Base-by-base conservation (phyloP, 2,329 filamentous ascomycete genomes). In the Cladosporium sp. region DNA sequence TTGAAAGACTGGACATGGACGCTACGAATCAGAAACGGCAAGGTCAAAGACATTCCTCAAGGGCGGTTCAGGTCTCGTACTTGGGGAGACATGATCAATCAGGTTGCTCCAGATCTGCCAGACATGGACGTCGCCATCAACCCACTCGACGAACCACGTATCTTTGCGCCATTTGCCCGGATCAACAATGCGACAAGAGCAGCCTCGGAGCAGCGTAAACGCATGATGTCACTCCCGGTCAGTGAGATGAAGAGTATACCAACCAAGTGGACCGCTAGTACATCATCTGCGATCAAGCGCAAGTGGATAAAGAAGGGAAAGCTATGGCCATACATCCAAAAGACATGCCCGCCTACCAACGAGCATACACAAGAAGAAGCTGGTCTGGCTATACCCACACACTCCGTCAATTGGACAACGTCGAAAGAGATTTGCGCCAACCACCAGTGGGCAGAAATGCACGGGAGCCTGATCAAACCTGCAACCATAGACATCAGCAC, bases 51-150 rank as follows among this genome's bases (percentile, higher is more conserved):
- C 2, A 65, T 76, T 0, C 65, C 65, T 10, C 49, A 66, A 36
- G 51, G 38, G 7, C 5, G 52, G 5, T 62, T 55, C 34, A 57
- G 58, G 34, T 47, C 49, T 51, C 49, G 47, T 3, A 30, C 62
- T 10, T 82, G 79, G 79, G 64, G 71, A 26, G 73, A 77, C 34
- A 69, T 81, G 69, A 70, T 80, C 11, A 59, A 71, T 12, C 73
- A 71, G 10, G 72, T 81, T 7, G 65, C 74, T 1, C 68, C 72
- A n/a, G 64, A 69, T 68, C 77, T 87, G 49, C 85, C 85, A 0
- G 85, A 87, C 67, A 87, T 87, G 85, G 84, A 87, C 69, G 72
- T 87, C 47, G 83, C 82, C 2, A 81, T 87, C 72, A 87, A 87
- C 68, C 71, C 86, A 11, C 84, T 86, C 62, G 84, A 87, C 68